A percentile compares a stretch with the other conserved stretches of the same genome.
phyloP scores from a whole-genome alignment of 768 basidiomycete species.

The Porphyrellus cyaneotinctus region DNA sequence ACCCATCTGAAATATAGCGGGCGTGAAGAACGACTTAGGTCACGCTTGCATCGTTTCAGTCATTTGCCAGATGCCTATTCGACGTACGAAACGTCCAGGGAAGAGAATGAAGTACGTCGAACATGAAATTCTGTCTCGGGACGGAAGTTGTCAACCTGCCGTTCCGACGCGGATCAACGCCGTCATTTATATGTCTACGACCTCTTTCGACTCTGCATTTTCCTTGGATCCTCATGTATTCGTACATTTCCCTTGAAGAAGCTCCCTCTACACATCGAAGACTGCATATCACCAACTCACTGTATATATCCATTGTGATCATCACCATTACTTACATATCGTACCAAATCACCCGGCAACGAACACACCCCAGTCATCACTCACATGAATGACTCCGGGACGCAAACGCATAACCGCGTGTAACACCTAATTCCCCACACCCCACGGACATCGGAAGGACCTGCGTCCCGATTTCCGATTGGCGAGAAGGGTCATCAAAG shows the following conservation, averaged over 20 bases:
- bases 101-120: background rate
- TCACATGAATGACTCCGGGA: constrained; percentile 5
- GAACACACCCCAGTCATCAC: background rate
- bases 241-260: too few species aligned
- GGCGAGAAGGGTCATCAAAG: constrained; percentile 5
- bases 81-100: background rate
- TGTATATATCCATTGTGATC: constrained; percentile 3
- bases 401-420: constrained; percentile 4
- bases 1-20: too few species aligned
- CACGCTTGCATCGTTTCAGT: background rate
- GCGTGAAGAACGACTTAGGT: background rate
- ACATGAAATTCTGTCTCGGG: background rate
- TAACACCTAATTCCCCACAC: constrained; percentile 16
- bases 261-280: background rate
- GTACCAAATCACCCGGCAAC: constrained; percentile 11
- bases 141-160: background rate
- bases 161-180: constrained; percentile 5
- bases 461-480: constrained; percentile 19
- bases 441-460: constrained; percentile 15
- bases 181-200: background rate
- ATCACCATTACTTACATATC: constrained; percentile 18
- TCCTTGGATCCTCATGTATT: background rate
- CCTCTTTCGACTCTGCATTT: background rate
- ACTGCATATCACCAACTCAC: constrained; percentile 3
- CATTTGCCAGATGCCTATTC: background rate